Evolutionary conservation across 108 stramenopile genomes (phyloP), one percentile per base, ranked within the genome.

Genomic region (Skeletonema grethae): DNA sequence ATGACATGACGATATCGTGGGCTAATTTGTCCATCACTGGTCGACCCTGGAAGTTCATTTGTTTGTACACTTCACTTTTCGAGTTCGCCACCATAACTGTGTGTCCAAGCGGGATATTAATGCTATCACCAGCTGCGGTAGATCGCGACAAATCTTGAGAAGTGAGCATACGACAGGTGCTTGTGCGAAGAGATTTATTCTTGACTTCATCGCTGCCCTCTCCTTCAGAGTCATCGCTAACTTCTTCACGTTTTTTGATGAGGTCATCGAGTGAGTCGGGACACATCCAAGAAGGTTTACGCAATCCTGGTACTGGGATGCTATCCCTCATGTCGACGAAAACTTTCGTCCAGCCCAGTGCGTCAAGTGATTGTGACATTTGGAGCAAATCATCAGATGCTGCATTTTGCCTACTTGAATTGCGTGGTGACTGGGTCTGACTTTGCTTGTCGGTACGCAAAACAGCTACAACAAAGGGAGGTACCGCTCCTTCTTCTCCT

Each of bases 61-160:
- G 69, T n/a, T 90, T 77, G 65, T 82, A 82, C 11, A 80, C 25
- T 22, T 79, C 82, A 57, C 66, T 79, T 48, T 91, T 86, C 1
- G 87, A 86, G 70, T 92, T 90, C 0, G 94, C 94, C 1, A 92
- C 88, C 81, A 95, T 92, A 67, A 95, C 90, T 50, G 90, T 89
- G 69, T 95, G 94, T 6, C 90, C 94, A 36, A 90, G 28, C 20
- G 94, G 94, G 22, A 88, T 57, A 18, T 76, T 53, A 7, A 95
- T 18, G 22, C 79, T 86, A 35, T 67, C 67, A 0, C 74, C 86
- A 25, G 85, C 63, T 35, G 86, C 82, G 10, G 63, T 82, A 10
- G 92, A 90, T 56, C 65, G 61, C 7, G 84, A 75, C n/a, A 84
- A 64, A 38, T 85, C 79, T 69, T 59, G 61, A 24, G 78, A 67